Evolutionary conservation across 2,329 filamentous ascomycete genomes (phyloP).

Genomic region (Apiospora kogelbergensis): DNA sequence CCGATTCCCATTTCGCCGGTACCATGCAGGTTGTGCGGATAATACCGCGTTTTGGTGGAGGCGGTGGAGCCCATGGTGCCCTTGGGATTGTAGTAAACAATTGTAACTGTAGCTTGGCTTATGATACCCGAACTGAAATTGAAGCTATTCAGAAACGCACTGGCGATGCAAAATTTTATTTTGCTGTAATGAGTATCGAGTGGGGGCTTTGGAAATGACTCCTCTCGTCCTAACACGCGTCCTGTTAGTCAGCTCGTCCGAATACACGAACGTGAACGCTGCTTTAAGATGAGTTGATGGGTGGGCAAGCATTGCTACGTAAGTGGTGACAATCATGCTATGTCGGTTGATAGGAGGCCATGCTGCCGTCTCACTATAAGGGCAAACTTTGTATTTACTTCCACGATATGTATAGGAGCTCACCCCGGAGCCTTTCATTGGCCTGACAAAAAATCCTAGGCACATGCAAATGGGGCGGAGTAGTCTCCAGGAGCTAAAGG

Average conservation of each 20-base stretch:
- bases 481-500: neutral
- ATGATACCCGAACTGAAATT: conserved; percentile 6
- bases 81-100: neutral
- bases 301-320: neutral
- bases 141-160: neutral
- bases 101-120: neutral
- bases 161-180: neutral
- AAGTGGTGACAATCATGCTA: neutral
- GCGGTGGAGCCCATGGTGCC: neutral
- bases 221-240: neutral
- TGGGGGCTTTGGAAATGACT: neutral
- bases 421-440: neutral
- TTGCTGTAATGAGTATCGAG: neutral
- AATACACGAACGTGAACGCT: neutral
- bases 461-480: neutral
- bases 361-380: neutral
- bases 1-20: conserved; percentile 7
- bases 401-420: neutral
- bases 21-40: neutral
- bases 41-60: neutral
- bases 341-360: neutral
- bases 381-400: neutral
- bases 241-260: neutral
- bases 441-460: neutral
- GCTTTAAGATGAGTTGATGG: neutral